phyloP scores from a whole-genome alignment of 1,284 basidiomycete species.

The Ustanciosporium gigantosporum region DNA sequence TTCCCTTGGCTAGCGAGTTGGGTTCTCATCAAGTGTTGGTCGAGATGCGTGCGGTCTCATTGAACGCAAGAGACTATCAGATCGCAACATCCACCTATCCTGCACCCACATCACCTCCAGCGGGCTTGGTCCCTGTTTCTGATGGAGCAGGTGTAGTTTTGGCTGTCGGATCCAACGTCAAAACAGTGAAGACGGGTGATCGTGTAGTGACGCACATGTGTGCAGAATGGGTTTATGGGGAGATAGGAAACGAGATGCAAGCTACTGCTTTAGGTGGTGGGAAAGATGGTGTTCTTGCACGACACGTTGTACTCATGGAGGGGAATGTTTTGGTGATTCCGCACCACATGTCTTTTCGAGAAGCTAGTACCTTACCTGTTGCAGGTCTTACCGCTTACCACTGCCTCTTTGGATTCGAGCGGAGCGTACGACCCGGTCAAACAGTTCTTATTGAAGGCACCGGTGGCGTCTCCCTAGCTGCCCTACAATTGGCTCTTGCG shows the following conservation, averaged over 20 bases:
- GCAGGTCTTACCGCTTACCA: conserved; percentile 32
- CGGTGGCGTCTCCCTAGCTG: conserved; percentile 29
- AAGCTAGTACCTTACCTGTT: conserved; percentile 20
- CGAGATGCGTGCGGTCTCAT: conserved; percentile 22
- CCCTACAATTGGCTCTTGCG: conserved; percentile 22
- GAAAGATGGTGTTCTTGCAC: conserved; percentile 11
- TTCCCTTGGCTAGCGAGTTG: conserved; percentile 8
- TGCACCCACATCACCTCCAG: conserved; percentile 9
- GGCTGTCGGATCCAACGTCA: conserved; percentile 6
- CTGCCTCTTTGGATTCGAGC: conserved; percentile 20
- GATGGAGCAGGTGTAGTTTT: conserved; percentile 26
- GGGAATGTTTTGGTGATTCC: conserved; percentile 30
- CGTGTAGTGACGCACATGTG: conserved; percentile 29
- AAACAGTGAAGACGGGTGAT: conserved; percentile 10
- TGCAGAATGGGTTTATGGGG: conserved; percentile 17
- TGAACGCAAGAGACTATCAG: conserved; percentile 38
- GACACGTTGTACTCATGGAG: conserved; percentile 18
- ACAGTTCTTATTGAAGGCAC: conserved; percentile 28
- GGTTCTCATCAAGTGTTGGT: conserved; percentile 13
- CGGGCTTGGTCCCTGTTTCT: conserved; percentile 20
- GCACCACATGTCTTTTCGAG: conserved; percentile 12
- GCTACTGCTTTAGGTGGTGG: conserved; percentile 19
- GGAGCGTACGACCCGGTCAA: conserved; percentile 28
- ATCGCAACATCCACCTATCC: conserved; percentile 30
- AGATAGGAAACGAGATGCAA: conserved; percentile 36